These are phyloP conservation scores for Kuraishia ogatae DNA, from an alignment of 805 yeast species.

Conservation along the genomic window DNA sequence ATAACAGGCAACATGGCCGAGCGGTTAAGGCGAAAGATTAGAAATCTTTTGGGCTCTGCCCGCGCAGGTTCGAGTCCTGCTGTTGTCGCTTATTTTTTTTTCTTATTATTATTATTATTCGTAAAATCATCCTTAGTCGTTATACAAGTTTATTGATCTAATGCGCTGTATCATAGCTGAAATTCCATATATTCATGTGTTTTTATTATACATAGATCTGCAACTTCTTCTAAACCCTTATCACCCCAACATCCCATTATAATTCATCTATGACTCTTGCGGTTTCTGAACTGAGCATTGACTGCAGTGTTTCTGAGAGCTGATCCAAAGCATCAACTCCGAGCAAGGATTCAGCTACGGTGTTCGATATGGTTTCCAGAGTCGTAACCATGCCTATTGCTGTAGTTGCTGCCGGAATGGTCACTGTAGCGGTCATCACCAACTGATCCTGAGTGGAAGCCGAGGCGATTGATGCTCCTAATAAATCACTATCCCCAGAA, in stretches of 20 bases:
- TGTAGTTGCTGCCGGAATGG: not conserved
- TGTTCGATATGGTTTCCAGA: not conserved
- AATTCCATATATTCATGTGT: too few species aligned
- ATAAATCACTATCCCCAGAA: not conserved
- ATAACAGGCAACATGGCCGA: conserved; percentile 39
- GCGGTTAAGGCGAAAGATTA: conserved; percentile 61
- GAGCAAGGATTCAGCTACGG: not conserved
- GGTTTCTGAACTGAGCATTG: not conserved
- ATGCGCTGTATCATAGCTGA: too few species aligned
- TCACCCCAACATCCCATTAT: not conserved
- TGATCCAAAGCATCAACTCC: not conserved
- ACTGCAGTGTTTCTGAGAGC: not conserved
- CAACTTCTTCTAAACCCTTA: too few species aligned
- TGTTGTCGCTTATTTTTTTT: conserved; percentile 46
- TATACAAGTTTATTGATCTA: too few species aligned
- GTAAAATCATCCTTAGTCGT: too few species aligned
- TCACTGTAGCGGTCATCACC: not conserved
- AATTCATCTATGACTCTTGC: not conserved
- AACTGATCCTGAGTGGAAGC: not conserved
- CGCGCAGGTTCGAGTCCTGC: conserved; percentile 69
- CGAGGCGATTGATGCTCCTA: not conserved
- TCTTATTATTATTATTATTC: not conserved
- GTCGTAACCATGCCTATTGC: not conserved
- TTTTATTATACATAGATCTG: too few species aligned
- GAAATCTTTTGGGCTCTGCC: conserved; percentile 52